These are phyloP conservation scores for Punctularia strigosozonata DNA, from an alignment of 768 basidiomycete species.

Conservation along the genomic window DNA sequence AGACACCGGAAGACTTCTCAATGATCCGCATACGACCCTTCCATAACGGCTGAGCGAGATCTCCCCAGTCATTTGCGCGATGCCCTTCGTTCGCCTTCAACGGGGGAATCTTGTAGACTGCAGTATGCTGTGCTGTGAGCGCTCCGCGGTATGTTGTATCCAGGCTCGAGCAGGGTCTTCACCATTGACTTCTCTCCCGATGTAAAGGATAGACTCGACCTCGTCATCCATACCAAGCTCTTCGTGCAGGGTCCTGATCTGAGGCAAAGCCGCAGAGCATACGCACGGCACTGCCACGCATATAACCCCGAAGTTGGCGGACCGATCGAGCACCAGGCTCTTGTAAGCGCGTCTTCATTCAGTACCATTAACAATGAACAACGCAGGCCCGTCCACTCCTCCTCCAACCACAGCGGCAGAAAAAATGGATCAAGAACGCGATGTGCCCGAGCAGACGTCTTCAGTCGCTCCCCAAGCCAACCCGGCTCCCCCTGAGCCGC, in stretches of 20 bases:
- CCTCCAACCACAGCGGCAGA: slow-evolving; percentile 45
- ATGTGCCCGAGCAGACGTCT: slow-evolving; percentile 8
- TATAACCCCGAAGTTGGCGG: too few relatives aligned
- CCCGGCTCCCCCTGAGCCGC: slow-evolving; percentile 3
- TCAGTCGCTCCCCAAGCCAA: slow-evolving; percentile 4
- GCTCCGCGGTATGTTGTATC: slow-evolving; percentile 5
- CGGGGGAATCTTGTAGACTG: slow-evolving; percentile 89
- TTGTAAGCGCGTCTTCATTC: too few relatives aligned
- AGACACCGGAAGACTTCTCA: slow-evolving; percentile 58
- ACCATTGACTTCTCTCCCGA: slow-evolving; percentile 89
- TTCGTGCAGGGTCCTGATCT: too few relatives aligned
- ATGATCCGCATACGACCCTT: slow-evolving; percentile 83
- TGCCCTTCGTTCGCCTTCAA: slow-evolving; percentile 81
- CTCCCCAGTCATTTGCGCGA: slow-evolving; percentile 88
- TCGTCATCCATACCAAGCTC: slow-evolving; percentile 75
- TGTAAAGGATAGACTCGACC: slow-evolving; percentile 82
- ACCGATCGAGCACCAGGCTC: too few relatives aligned
- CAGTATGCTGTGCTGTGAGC: slow-evolving; percentile 10
- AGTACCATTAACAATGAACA: too few relatives aligned
- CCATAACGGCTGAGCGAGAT: slow-evolving; percentile 76
- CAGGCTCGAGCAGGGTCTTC: slow-evolving; percentile 10
- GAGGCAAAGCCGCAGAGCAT: too few relatives aligned
- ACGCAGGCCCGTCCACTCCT: slow-evolving; percentile 52
- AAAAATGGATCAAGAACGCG: slow-evolving; percentile 42
- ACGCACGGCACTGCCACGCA: too few relatives aligned